Percentiles rank a stretch among this genome's conserved stretches.
These are phyloP conservation scores for Zelopaecilomyces penicillatus DNA, from an alignment of 2,329 filamentous ascomycete genomes.

Conservation along the genomic window DNA sequence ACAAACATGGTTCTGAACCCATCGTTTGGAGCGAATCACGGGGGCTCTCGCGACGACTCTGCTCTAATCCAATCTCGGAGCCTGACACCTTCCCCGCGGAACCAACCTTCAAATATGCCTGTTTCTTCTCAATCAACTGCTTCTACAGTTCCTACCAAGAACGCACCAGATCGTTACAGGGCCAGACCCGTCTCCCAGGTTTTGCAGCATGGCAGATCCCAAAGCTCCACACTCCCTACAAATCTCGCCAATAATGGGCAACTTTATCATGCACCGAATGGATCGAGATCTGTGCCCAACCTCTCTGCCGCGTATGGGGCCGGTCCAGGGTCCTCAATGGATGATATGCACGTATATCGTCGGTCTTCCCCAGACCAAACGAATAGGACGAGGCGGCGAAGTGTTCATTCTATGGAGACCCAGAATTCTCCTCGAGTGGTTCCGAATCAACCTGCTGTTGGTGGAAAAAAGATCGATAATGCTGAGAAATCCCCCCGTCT, in stretches of 20 bases:
- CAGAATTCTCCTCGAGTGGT: conserved; percentile 14
- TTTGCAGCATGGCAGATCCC: conserved; percentile 28
- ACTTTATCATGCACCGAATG: conserved; percentile 21
- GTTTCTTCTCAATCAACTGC: conserved; percentile 41
- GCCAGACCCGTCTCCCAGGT: conserved; percentile 44
- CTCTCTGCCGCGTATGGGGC: conserved; percentile 38
- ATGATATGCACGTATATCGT: conserved; percentile 60
- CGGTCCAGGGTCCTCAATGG: conserved; percentile 43
- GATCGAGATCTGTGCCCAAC: conserved; percentile 28
- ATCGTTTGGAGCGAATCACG: conserved; percentile 25
- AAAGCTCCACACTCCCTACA: conserved; percentile 25
- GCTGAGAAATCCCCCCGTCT: conserved; percentile 33
- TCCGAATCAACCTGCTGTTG: conserved; percentile 4
- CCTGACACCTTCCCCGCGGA: conserved; percentile 30
- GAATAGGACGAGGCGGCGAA: conserved; percentile 73
- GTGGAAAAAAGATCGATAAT: conserved; percentile 18
- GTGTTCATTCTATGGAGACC: conserved; percentile 58
- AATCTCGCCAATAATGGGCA: conserved; percentile 20
- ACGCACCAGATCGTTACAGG: conserved; percentile 69
- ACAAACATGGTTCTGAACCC: conserved; percentile 32
- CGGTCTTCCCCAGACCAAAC: conserved; percentile 54
- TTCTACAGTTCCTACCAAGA: conserved; percentile 33
- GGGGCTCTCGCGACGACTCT: conserved; percentile 46
- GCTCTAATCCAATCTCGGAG: conserved; percentile 35
- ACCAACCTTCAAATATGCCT: conserved; percentile 33